Base-by-base conservation (phyloP, 345 rosid species). In the Dipteronia dyeriana region DNA sequence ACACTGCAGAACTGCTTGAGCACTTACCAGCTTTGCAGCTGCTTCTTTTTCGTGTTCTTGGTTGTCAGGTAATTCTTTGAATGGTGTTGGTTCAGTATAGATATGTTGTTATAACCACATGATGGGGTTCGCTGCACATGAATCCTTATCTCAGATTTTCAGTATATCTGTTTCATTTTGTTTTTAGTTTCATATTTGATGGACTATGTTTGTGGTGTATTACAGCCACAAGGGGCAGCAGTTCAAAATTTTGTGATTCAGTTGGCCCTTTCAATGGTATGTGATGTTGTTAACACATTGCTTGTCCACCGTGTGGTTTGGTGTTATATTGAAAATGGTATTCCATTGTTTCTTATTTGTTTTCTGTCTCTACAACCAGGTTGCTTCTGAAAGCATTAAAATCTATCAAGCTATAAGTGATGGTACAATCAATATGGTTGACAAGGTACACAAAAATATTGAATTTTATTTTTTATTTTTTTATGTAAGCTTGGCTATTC, bases 171-270 rank as follows among this genome's bases (percentile, higher is more conserved):
- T 59, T 53, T 72, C 12, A 16, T 14, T 19, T 74, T 51, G 14
- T 29, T 45, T 31, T 66, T 76, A 38, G 5, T 17, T 25, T 26
- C 56, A 66, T 61, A 34, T 66, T 22, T 54, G 53, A 76, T 34
- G 17, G 66, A 67, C 31, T 78, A 20, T 59, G 9, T 78, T 80
- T 80, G 54, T 79, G 73, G 63, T 59, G 61, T 79, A 79, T 80
- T 88, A 81, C 91, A 96, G 99, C 97, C 98, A 12, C 92, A 90
- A 85, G 99, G 99, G 17, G 95, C 97, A 76, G 90, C 98, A 59
- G 87, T 88, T 77, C 86, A 89, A 82, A 96, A 96, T 82, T 86
- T 86, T 83, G 86, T 96, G 23, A 92, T 96, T 81, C 97, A 85
- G 68, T 81, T 94, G 77, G 98, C 98, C 79, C 94, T 96, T 79